Evolutionary conservation across 2,329 filamentous ascomycete species (phyloP), one percentile per base, ranked within the genome.

Genomic region (Lasiodiplodia sp.): DNA sequence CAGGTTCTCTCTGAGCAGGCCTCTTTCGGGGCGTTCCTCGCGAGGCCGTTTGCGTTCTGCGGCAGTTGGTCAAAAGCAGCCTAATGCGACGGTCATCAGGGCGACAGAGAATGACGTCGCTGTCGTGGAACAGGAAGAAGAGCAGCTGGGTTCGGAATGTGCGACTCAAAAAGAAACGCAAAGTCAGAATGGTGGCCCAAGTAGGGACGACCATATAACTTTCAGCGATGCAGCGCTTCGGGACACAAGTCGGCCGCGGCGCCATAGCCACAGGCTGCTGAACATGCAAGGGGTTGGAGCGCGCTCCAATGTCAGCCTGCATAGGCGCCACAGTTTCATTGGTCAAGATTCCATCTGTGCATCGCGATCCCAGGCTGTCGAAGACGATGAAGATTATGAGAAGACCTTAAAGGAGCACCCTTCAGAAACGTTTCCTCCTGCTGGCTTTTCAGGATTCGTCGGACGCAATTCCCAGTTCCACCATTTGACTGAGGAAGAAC

Each of bases 391-490:
- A 7, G 25, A 34, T 5, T 10, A 23, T n/a, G n/a, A 40, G 40
- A 60, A 18, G 44, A 51, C 34, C 23, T 51, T 38, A 18, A 51
- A 64, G 51, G 40, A 71, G 37, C 49, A 38, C 62, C 66, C 14
- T 23, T 49, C 34, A 8, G 57, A 62, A 18, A 69, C 68, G 70
- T 74, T 66, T 60, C 70, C 72, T 49, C 75, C 65, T 23, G 68
- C 66, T 57, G 70, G 67, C 6, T 79, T 84, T 2, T 83, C 83
- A 2, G 66, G 56, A 3, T 58, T 57, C 38, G 31, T 68, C 18
- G 67, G 67, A 57, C 82, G 85, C 60, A 88, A 88, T 74, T 84
- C 83, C 1, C 84, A 87, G 69, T 88, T 89, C 69, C 83, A 86
- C 72, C 83, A 84, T 55, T 77, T 90, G 47, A 82, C 81, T 0